Evolutionary conservation across 371 early-diverging fungal genomes (phyloP).

Genomic region (Homolaphlyctis polyrhiza): DNA sequence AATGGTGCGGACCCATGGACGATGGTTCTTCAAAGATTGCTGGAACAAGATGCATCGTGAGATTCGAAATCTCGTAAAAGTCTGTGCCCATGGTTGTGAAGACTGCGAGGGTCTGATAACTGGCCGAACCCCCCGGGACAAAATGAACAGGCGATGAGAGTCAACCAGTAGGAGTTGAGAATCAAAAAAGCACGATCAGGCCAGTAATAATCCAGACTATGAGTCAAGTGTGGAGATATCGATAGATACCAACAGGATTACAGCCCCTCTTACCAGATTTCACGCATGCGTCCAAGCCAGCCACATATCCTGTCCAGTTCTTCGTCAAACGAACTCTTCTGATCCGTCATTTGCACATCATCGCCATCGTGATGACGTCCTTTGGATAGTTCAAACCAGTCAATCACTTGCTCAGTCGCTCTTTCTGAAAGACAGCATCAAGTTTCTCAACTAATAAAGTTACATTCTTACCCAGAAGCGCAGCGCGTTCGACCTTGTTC

Average conservation of each 20-base stretch:
- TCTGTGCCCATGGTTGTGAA: constrained; percentile 26
- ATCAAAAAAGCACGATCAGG: neutral
- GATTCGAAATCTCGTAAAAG: constrained; percentile 31
- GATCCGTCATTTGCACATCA: too few species aligned
- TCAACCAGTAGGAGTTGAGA: too few species aligned
- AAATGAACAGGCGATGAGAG: too few species aligned
- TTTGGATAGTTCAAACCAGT: neutral
- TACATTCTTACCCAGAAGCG: constrained; percentile 1
- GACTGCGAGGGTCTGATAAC: constrained; percentile 31
- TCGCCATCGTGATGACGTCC: too few species aligned
- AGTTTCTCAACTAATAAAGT: too few species aligned
- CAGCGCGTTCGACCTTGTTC: neutral
- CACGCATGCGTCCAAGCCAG: constrained; percentile 20
- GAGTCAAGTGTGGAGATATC: constrained; percentile 8
- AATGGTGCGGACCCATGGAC: constrained; percentile 36
- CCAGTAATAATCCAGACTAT: constrained; percentile 9
- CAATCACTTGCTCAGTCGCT: neutral
- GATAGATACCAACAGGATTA: too few species aligned
- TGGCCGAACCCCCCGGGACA: too few species aligned
- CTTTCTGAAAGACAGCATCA: too few species aligned
- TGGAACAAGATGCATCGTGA: constrained; percentile 19
- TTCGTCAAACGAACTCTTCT: too few species aligned
- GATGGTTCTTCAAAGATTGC: constrained; percentile 31
- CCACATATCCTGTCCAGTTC: constrained; percentile 9
- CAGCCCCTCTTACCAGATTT: too few species aligned